Evolutionary conservation across 2,329 filamentous ascomycete species (phyloP), one percentile per base, ranked within the genome.

Genomic region (Biscogniauxia marginata): DNA sequence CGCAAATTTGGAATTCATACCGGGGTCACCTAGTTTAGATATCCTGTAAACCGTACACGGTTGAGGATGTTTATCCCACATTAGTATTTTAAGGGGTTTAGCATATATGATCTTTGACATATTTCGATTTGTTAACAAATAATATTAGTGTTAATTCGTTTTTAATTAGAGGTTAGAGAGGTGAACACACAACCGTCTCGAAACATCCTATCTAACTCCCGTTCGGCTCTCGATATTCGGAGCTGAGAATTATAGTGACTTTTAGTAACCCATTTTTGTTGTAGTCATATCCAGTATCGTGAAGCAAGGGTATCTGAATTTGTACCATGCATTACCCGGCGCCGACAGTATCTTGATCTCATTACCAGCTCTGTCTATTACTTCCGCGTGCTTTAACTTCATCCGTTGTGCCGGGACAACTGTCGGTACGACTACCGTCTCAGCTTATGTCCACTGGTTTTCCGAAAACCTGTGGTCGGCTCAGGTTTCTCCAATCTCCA

Each of bases 401-500:
- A 34, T n/a, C n/a, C n/a, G n/a, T n/a, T n/a, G n/a, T n/a, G n/a
- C n/a, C n/a, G n/a, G n/a, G n/a, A n/a, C n/a, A n/a, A n/a, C n/a
- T n/a, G n/a, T n/a, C n/a, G n/a, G n/a, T n/a, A n/a, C n/a, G n/a
- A n/a, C n/a, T 39, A 39, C 30, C 30, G n/a, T n/a, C n/a, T n/a
- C n/a, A n/a, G n/a, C n/a, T n/a, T n/a, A n/a, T 39, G 30, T n/a
- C 30, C 30, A 6, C 30, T 39, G 39, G 39, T 4, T 21, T 48
- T 30, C 21, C 21, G 54, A 55, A 59, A 62, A 9, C 73, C 75
- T 2, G 75, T 77, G 0, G 75, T 84, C 1, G 82, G 83, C 8
- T 76, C 74, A 0, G 86, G 86, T 72, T 89, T 89, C 65, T 88
- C 82, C 23, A 89, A 80, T 54, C 83, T 76, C 61, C 86, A 74